phyloP scores from a whole-genome alignment of 345 rosid genomes.

The Ceriops tagal region DNA sequence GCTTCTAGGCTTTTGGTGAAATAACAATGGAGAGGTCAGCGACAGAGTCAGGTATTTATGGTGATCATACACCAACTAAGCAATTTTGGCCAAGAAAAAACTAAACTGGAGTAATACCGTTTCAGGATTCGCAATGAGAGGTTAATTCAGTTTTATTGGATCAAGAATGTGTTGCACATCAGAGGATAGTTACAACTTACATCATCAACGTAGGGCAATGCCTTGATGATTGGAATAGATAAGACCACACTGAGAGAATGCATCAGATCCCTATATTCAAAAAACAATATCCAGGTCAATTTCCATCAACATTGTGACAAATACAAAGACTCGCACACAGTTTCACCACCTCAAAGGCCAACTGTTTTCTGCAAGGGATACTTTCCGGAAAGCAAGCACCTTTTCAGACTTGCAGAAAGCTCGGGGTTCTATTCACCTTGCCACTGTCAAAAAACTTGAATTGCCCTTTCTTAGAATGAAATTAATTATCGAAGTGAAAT shows the following conservation, averaged over 20 bases:
- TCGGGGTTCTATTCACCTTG: constrained; percentile 4
- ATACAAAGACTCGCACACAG: neutral
- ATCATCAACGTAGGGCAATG: constrained; percentile 87
- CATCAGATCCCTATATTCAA: constrained; percentile 77
- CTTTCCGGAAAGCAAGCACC: no score
- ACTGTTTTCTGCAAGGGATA: no score
- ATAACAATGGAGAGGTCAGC: no score
- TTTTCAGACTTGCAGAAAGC: no score
- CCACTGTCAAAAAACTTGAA: neutral
- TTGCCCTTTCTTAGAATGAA: constrained; percentile 6
- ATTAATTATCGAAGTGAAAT: neutral
- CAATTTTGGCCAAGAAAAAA: no score
- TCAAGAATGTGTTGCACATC: neutral
- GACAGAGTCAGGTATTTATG: no score
- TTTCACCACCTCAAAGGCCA: no score
- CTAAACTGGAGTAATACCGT: no score
- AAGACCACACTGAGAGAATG: constrained; percentile 96
- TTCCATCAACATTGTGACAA: constrained; percentile 3
- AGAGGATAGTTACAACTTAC: constrained; percentile 42
- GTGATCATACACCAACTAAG: no score
- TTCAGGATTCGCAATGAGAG: no score
- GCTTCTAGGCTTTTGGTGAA: no score
- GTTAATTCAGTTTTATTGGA: neutral
- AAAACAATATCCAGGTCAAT: constrained; percentile 4
- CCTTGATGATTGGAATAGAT: constrained; percentile 93